phyloP scores from a whole-genome alignment of 345 rosid species.

The Murraya paniculata region DNA sequence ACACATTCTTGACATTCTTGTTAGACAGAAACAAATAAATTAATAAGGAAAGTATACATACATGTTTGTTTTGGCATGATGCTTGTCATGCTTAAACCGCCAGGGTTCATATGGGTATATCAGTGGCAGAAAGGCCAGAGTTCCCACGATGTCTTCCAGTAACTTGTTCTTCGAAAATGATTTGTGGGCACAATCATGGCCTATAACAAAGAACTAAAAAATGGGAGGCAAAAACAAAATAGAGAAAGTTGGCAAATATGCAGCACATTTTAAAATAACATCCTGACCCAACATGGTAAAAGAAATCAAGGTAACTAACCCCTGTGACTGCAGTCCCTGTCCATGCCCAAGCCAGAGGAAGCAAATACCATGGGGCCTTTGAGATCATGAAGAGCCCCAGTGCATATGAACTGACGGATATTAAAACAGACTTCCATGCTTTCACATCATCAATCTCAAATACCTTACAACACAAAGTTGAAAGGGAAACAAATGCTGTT shows the following conservation, averaged over 20 bases:
- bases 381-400: constrained; percentile 84
- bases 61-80: constrained; percentile 99
- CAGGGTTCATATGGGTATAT: constrained; percentile 96
- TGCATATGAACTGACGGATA: constrained; percentile 75
- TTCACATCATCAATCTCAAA: constrained; percentile 81
- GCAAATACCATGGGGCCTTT: constrained; percentile 87
- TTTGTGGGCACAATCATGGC: constrained; percentile 98
- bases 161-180: constrained; percentile 88
- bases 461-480: constrained; percentile 43
- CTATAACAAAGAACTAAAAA: constrained; percentile 90
- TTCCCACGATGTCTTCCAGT: constrained; percentile 90
- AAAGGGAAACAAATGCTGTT: constrained; percentile 1
- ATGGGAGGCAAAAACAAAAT: constrained; percentile 16
- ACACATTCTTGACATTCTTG: neutral
- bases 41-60: constrained; percentile 24
- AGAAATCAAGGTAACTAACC: constrained; percentile 36
- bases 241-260: constrained; percentile 18
- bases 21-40: constrained; percentile 2
- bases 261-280: neutral
- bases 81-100: constrained; percentile 92
- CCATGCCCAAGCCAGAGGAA: constrained; percentile 98
- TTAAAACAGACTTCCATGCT: constrained; percentile 84
- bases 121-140: constrained; percentile 81
- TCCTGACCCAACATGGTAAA: neutral
- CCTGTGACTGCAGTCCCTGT: constrained; percentile 94